A percentile compares a stretch with the other conserved stretches of the same genome.
Evolutionary conservation across 1,139 yeast species (phyloP).

Genomic region (Suhomyces chickasaworum): DNA sequence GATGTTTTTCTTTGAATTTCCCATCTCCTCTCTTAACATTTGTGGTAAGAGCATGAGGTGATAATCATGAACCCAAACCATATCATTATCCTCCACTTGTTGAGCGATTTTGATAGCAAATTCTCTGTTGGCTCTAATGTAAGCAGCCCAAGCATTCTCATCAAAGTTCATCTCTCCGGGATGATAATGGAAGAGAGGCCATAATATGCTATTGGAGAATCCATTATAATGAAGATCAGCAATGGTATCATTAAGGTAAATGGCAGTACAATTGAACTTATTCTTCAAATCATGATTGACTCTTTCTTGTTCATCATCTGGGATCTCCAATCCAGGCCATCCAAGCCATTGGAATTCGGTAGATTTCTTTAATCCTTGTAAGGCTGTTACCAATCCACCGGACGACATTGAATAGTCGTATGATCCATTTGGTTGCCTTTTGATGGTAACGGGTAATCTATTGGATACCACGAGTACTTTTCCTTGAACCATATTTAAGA

Average conservation of each 20-base stretch:
- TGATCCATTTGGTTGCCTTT: slow-evolving; percentile 58
- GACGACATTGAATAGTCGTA: slow-evolving; percentile 84
- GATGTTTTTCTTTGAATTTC: slow-evolving; percentile 53
- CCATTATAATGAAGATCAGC: slow-evolving; percentile 98
- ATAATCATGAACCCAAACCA: slow-evolving; percentile 98
- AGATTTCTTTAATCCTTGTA: slow-evolving; percentile 84
- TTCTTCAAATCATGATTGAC: slow-evolving; percentile 72
- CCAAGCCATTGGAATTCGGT: slow-evolving; percentile 97
- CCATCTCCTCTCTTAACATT: slow-evolving; percentile 71
- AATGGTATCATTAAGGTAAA: slow-evolving; percentile 80
- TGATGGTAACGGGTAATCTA: slow-evolving; percentile 91
- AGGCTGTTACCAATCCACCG: slow-evolving; percentile 95
- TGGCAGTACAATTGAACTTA: slow-evolving; percentile 88
- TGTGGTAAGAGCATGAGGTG: slow-evolving; percentile 95
- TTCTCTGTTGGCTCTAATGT: slow-evolving; percentile 85
- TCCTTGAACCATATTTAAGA: slow-evolving; percentile 39
- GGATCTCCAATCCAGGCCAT: slow-evolving; percentile 93
- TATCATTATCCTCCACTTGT: slow-evolving; percentile 77
- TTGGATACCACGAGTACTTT: slow-evolving; percentile 92
- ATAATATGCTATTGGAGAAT: slow-evolving; percentile 83
- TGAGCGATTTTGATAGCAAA: slow-evolving; percentile 78
- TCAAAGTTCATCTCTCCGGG: slow-evolving; percentile 99
- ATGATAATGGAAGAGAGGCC: slow-evolving; percentile 99
- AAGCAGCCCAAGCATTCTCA: slow-evolving; percentile 97
- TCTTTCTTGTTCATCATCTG: slow-evolving; percentile 67